A percentile compares a stretch with the other conserved stretches of the same genome.
phyloP scores from a whole-genome alignment of 1,284 basidiomycete genomes.

The Neolentinus lepideus region DNA sequence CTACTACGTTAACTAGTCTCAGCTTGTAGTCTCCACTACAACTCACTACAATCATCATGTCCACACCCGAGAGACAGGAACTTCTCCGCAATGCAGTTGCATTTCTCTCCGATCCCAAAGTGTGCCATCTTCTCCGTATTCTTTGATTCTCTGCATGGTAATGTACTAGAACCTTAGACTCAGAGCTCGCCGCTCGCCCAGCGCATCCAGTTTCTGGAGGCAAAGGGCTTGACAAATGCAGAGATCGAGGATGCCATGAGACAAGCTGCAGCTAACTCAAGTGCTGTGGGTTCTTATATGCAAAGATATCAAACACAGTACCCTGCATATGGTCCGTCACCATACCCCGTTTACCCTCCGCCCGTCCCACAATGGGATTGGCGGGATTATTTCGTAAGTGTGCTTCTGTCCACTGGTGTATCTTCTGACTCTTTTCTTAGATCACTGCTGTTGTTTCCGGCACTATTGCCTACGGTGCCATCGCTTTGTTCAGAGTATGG shows the following conservation, averaged over 20 bases:
- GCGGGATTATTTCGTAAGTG: conserved; percentile 89
- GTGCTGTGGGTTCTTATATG: conserved; percentile 8
- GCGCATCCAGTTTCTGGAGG: conserved; percentile 88
- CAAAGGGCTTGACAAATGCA: conserved; percentile 78
- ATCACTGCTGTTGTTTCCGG: conserved; percentile 94
- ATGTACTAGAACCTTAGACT: conserved; percentile 31
- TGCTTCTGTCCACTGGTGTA: neutral
- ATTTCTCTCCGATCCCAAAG: conserved; percentile 77
- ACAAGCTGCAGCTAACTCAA: conserved; percentile 39
- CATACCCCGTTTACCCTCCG: conserved; percentile 35
- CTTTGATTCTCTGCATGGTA: neutral
- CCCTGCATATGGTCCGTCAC: conserved; percentile 26
- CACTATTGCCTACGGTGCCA: conserved; percentile 82
- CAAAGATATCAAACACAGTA: conserved; percentile 14
- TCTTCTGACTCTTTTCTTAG: conserved; percentile 29
- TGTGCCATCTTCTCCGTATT: conserved; percentile 16
- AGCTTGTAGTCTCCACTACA: conserved; percentile 6
- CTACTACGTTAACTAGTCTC: neutral
- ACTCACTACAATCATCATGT: conserved; percentile 24
- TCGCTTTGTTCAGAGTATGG: conserved; percentile 76
- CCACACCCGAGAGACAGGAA: conserved; percentile 55
- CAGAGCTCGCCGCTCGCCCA: conserved; percentile 78
- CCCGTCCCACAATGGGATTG: conserved; percentile 69
- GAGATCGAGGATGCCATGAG: conserved; percentile 89
- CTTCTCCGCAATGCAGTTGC: conserved; percentile 74